Percentiles rank a stretch among this genome's conserved stretches.
Conservation (phyloP, 176 grass and related monocot genomes). For the Zizania latifolia region DNA sequence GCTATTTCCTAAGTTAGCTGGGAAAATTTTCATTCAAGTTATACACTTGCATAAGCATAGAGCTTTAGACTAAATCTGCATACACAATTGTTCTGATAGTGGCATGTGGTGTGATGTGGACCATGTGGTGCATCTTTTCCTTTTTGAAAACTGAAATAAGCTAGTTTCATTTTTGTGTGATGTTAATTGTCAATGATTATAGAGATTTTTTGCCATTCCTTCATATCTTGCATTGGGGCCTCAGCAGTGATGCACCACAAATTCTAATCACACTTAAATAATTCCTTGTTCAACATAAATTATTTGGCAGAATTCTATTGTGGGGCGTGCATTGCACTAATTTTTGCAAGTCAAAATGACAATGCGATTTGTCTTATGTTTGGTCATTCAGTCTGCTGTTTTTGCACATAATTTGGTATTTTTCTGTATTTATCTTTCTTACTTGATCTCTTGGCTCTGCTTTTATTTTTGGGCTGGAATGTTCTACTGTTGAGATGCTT, state of each 20-base stretch:
- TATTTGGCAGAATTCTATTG: too few relatives aligned
- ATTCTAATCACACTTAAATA: background rate
- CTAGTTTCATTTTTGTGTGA: too few relatives aligned
- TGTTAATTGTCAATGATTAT: slow-evolving; percentile 21
- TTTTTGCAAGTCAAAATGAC: background rate
- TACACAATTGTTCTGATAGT: background rate
- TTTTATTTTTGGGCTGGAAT: too few relatives aligned
- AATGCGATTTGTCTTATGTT: background rate
- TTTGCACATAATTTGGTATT: background rate
- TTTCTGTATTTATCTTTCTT: background rate
- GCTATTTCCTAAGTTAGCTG: background rate
- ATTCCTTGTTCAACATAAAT: too few relatives aligned
- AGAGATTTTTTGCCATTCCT: background rate
- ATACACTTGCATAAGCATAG: background rate
- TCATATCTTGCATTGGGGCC: background rate
- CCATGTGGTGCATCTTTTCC: background rate
- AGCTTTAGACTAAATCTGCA: background rate
- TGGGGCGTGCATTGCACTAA: background rate
- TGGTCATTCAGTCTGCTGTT: background rate
- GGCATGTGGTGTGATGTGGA: background rate
- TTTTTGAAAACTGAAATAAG: background rate
- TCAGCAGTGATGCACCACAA: background rate
- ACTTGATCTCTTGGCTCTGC: too few relatives aligned
- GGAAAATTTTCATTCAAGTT: background rate
- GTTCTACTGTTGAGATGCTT: too few relatives aligned